Evolutionary conservation across 768 basidiomycete genomes (phyloP).

Genomic region (Russula dissimulans): DNA sequence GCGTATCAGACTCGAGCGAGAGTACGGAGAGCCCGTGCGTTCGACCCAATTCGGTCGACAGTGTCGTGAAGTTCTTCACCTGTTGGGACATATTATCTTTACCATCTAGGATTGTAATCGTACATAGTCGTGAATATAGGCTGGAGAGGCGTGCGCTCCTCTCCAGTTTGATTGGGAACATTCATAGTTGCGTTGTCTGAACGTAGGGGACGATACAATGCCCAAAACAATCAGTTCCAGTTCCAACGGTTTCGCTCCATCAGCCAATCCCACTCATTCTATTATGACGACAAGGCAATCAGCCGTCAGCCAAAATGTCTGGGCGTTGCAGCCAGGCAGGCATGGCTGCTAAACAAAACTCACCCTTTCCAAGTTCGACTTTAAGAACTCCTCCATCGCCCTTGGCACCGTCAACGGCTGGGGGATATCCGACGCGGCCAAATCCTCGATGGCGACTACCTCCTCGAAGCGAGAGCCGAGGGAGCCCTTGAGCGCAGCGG

Average conservation of each 20-base stretch:
- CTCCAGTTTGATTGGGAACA: no score
- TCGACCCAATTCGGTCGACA: not conserved
- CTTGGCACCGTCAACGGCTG: slow-evolving; percentile 3
- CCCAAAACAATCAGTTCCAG: not conserved
- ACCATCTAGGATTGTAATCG: not conserved
- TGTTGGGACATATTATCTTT: not conserved
- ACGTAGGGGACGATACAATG: no score
- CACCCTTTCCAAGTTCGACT: slow-evolving; percentile 2
- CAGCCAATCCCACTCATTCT: slow-evolving; percentile 10
- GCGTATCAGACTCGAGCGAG: not conserved
- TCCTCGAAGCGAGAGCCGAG: slow-evolving; percentile 3
- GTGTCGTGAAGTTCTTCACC: not conserved
- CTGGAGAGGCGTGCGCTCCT: not conserved
- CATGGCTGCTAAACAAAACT: not conserved
- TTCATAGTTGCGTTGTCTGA: no score
- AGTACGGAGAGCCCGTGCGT: not conserved
- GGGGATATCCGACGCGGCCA: not conserved
- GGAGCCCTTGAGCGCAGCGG: not conserved
- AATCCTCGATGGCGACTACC: slow-evolving; percentile 6
- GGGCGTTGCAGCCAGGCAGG: not conserved
- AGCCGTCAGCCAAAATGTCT: not conserved
- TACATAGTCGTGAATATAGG: slow-evolving; percentile 5
- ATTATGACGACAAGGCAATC: not conserved
- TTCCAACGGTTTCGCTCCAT: slow-evolving; percentile 11
- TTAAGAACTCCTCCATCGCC: slow-evolving; percentile 2